Evolutionary conservation across 2,329 filamentous ascomycete genomes (phyloP), one percentile per base, ranked within the genome.

Genomic region (Penicillium sp.): DNA sequence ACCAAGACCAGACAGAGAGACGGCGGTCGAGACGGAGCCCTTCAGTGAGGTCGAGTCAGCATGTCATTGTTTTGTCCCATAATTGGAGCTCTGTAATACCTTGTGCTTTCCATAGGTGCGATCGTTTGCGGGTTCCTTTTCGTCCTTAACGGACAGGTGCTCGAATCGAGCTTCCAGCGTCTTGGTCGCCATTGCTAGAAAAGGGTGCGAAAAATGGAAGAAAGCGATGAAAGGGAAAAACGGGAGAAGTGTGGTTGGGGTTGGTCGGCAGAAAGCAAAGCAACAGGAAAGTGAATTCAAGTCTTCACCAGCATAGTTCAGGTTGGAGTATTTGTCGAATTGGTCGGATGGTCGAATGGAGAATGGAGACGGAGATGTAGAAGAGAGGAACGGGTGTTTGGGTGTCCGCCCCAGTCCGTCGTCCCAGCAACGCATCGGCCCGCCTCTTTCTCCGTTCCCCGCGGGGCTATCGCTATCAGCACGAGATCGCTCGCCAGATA

Each of bases 161-260:
- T 97, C 93, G 74, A 98, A 92, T 72, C 91, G 91, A 79, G 91
- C 84, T 81, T 97, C 94, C 51, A 98, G 84, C 56, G 87, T 88
- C 70, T 91, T 87, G 62, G 91, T 86, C 67, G 93, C 87, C 91
- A 94, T 86, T 47, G 53, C 88, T 65, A 51, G 56, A 35, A 60
- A 59, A 28, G 53, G 50, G 40, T 59, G 53, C 42, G 44, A 58
- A 51, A 26, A 51, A 58, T 44, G 24, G 38, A 26, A 58, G 26
- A 50, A 42, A n/a, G 19, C 12, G 19, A 37, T 22, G 13, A 28
- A 42, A 56, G 45, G 56, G 45, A 9, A 42, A 49, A 28, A 49
- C 40, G 19, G 26, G 55, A 51, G 28, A 57, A 15, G 22, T 53
- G 35, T 54, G 15, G 35, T 28, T 53, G 15, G 53, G 22, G 24